Evolutionary conservation across 352 stramenopile genomes (phyloP), one percentile per base, ranked within the genome.

Genomic region (Phytophthora nicotianae): DNA sequence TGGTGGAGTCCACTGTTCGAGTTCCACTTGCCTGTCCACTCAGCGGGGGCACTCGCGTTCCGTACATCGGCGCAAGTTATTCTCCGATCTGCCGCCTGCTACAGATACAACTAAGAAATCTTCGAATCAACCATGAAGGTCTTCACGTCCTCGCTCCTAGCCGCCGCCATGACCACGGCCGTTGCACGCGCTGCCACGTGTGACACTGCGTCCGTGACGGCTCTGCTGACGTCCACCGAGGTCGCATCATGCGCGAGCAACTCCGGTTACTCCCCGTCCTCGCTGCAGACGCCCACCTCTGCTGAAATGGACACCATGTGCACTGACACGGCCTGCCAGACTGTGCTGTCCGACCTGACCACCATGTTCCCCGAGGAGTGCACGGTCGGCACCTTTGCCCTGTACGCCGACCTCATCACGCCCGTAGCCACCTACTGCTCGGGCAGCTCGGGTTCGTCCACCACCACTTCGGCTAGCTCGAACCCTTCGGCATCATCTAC

Each of bases 321-420:
- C 68, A 62, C 48, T 19, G 62, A 58, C 35, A 54, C 45, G 10
- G 45, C 65, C 20, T 80, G 72, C 65, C 49, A 72, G 57, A n/a
- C 49, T 4, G 65, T 74, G 60, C 68, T 80, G 17, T 55, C 55
- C 56, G 42, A 57, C 10, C 56, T 75, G 4, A 49, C 35, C 20
- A 56, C 47, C 4, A 62, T 77, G 45, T 60, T 62, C 57, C 50
- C 72, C 5, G 61, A 65, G 43, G 67, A 81, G 52, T 81, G 73
- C 55, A 79, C 62, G 0, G 61, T 77, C 40, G 58, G 40, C 27
- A 62, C 50, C 6, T 71, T 77, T 43, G 51, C 49, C 1, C 56
- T 81, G 16, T 50, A 75, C 43, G 42, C 55, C 8, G 56, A 74
- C 37, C 58, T 81, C 16, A 66, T 79, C 50, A 70, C 71, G 13